Base-by-base conservation (phyloP, 1,284 basidiomycete species). In the Thecaphora frezii region DNA sequence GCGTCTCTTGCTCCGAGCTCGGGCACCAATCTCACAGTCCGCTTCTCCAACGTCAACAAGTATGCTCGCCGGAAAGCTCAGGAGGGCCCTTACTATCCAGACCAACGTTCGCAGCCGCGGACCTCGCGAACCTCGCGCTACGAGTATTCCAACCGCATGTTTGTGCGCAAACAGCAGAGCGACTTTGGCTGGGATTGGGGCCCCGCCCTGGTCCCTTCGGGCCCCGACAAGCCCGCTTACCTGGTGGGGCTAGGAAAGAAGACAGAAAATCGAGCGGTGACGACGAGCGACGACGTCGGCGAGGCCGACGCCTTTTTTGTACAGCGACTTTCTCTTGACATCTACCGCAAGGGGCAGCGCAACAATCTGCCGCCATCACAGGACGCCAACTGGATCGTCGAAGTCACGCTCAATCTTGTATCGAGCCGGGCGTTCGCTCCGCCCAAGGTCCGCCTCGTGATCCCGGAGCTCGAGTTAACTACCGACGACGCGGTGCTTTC, bases 141-240 rank as follows among this genome's bases (percentile, higher is more conserved):
- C 50, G 65, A 66, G 44, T 74, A 69, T 43, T 57, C 56, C 10
- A 47, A 62, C 39, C 54, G 73, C 16, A 71, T 71, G 54, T 67
- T 58, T 60, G 51, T 69, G n/a, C 55, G 73, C 33, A 74, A 73
- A 46, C 63, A 64, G 44, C 69, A 71, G 54, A 61, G 61, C 14
- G 71, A 73, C 51, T 66, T 75, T 42, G 73, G 73, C 16, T 75
- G 73, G 73, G 73, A 75, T 48, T 75, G 73, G 73, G 72, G 70
- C 0, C 69, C 69, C 1, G 69, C 69, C 1, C 43, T 63, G 26
- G 41, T 66, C 8, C 64, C 69, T 19, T 36, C 44, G 4, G 69
- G 69, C 2, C 60, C 67, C 1, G 40, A 52, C 33, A 62, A 63
- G 55, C 50, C 42, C 16, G 69, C 63, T 2, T 67, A 57, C 33